These are phyloP conservation scores for Claviceps humidiphila DNA, from an alignment of 2,329 filamentous ascomycete genomes.

Conservation along the genomic window DNA sequence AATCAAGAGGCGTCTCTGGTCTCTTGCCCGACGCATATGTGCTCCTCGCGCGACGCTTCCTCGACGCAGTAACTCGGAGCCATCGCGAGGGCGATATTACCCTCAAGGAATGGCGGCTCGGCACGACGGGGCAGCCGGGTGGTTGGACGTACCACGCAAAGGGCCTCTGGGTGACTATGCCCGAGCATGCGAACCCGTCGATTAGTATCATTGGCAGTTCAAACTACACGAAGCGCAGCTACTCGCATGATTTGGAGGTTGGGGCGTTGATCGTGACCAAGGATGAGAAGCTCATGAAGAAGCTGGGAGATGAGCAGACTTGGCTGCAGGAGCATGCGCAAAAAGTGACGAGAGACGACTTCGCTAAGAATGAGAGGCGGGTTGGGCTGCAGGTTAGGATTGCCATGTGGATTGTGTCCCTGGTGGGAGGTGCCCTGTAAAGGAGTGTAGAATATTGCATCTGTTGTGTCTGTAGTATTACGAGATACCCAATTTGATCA, in stretches of 20 bases:
- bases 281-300: conserved; percentile 56
- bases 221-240: conserved; percentile 92
- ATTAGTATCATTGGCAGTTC: conserved; percentile 80
- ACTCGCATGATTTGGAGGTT: conserved; percentile 81
- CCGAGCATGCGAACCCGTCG: conserved; percentile 51
- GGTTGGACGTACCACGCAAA: conserved; percentile 99
- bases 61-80: conserved; percentile 41
- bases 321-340: conserved; percentile 67
- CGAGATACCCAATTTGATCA: conserved; percentile 3
- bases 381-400: conserved; percentile 75
- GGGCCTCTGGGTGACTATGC: conserved; percentile 77
- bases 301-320: conserved; percentile 65
- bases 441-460: conserved; percentile 4
- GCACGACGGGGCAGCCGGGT: conserved; percentile 63
- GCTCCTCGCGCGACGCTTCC: conserved; percentile 69
- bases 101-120: conserved; percentile 78
- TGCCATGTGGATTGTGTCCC: conserved; percentile 86
- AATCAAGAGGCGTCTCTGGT: conserved; percentile 74
- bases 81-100: conserved; percentile 44
- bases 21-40: conserved; percentile 89
- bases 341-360: conserved; percentile 60
- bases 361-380: conserved; percentile 66
- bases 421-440: conserved; percentile 77
- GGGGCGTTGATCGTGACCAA: conserved; percentile 76
- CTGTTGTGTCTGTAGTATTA: background rate